Conservation (phyloP, 441 rosid species). For the Populus trichocarpa region DNA sequence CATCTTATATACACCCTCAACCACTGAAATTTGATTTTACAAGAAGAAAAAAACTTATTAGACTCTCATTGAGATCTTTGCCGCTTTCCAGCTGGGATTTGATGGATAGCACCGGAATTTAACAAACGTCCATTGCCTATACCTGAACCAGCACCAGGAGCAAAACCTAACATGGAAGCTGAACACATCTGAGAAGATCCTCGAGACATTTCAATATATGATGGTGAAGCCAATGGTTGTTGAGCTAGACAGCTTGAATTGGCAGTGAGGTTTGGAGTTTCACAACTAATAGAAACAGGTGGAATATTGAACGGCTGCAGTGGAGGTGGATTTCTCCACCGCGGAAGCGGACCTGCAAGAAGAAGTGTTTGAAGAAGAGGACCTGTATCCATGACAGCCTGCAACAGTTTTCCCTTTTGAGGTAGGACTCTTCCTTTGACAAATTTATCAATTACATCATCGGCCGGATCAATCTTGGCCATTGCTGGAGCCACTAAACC, state of each 20-base stretch:
- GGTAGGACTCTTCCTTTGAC: conserved; percentile 56
- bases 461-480: conserved; percentile 36
- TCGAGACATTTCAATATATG: conserved; percentile 25
- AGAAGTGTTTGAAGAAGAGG: conserved; percentile 78
- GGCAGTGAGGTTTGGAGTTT: conserved; percentile 8
- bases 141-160: conserved; percentile 30
- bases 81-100: conserved; percentile 41
- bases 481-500: conserved; percentile 19
- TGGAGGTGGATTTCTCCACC: conserved; percentile 93
- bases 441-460: conserved; percentile 43
- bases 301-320: conserved; percentile 52
- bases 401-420: conserved; percentile 62
- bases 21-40: conserved; percentile 15
- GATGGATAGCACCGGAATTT: conserved; percentile 17
- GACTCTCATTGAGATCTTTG: conserved; percentile 51
- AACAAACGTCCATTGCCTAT: conserved; percentile 21
- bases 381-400: conserved; percentile 64
- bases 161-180: conserved; percentile 46
- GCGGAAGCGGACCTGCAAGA: conserved; percentile 83
- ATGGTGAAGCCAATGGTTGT: conserved; percentile 15
- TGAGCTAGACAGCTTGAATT: background rate
- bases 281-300: conserved; percentile 36
- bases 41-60: conserved; percentile 6
- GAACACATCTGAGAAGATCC: conserved; percentile 41
- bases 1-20: conserved; percentile 36